Base-by-base conservation (phyloP, 2,329 filamentous ascomycete species). In the Chrysosporium queenslandicum region DNA sequence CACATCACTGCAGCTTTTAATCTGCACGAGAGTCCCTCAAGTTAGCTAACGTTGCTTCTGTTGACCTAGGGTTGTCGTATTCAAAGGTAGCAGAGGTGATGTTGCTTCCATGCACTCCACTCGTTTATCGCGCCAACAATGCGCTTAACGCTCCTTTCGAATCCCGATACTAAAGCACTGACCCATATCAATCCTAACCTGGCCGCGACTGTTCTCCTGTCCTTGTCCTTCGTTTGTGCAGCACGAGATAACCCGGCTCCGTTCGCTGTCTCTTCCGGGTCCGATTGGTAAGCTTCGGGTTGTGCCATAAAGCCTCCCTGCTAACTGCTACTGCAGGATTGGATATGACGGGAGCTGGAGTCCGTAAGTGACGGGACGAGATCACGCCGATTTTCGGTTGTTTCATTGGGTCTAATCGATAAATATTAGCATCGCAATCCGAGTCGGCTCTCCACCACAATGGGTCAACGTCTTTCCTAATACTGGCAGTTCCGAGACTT, bases 371-470 rank as follows among this genome's bases (percentile, higher is more conserved):
- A 30, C 41, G 21, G n/a, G 37, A 42, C 25, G 3, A 36, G 43
- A 30, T 2, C 20, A 18, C 18, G 4, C 12, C 8, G 14, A 3
- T 14, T 11, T n/a, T 20, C 6, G 14, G 12, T 21, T 16, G 14
- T 34, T 20, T 27, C n/a, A 14, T 3, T 18, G 30, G 30, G 29
- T 39, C 30, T 43, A 27, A 50, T 27, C 16, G 16, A 8, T 14
- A 34, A 25, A 29, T 29, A n/a, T 4, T 29, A 58, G 56, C 18
- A 52, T 63, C 30, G 59, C 52, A 23, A 61, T 65, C 45, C 58
- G 61, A 20, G 60, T 64, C 27, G 63, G 63, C 29, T 58, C 58
- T 16, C 63, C 63, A 14, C 54, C 61, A 46, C 63, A 66, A 56
- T 64, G 59, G 58, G 39, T 66, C 18, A 56, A 55, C n/a, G 55